These are phyloP conservation scores for Acer negundo DNA, from an alignment of 345 rosid species.

Conservation along the genomic window DNA sequence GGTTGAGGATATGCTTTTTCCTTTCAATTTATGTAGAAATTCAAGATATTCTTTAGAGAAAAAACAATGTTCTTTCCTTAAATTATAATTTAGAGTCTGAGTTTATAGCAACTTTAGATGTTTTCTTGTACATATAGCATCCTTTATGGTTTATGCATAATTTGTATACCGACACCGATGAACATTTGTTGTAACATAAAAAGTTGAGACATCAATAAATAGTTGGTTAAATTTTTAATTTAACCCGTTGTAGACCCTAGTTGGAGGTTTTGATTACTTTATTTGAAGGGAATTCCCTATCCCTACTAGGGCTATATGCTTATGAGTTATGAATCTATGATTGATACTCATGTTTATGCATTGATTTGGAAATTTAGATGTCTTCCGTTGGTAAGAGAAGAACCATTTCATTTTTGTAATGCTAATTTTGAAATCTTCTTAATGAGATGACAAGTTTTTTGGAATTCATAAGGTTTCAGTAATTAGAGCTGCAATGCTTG, in stretches of 20 bases:
- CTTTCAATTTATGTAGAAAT: neutral
- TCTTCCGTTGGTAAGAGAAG: neutral
- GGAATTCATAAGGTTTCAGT: no score
- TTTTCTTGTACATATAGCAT: neutral
- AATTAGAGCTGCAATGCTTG: no score
- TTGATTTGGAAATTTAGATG: constrained; percentile 1
- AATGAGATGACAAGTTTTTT: neutral
- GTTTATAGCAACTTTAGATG: neutral
- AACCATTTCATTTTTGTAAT: neutral
- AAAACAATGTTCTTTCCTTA: neutral
- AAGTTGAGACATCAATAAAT: neutral
- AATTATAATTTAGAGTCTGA: neutral
- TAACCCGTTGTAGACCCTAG: neutral
- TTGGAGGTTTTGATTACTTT: neutral
- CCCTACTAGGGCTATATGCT: no score
- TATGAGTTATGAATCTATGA: no score
- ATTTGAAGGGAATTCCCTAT: neutral
- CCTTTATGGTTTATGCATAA: no score
- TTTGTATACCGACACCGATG: neutral
- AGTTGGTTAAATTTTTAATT: neutral
- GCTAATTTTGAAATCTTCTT: neutral
- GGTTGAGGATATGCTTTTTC: neutral
- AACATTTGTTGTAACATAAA: neutral
- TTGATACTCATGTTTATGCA: neutral
- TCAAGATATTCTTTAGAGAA: neutral